Evolutionary conservation across 768 basidiomycete species (phyloP).

Genomic region (Auricularia heimuer): DNA sequence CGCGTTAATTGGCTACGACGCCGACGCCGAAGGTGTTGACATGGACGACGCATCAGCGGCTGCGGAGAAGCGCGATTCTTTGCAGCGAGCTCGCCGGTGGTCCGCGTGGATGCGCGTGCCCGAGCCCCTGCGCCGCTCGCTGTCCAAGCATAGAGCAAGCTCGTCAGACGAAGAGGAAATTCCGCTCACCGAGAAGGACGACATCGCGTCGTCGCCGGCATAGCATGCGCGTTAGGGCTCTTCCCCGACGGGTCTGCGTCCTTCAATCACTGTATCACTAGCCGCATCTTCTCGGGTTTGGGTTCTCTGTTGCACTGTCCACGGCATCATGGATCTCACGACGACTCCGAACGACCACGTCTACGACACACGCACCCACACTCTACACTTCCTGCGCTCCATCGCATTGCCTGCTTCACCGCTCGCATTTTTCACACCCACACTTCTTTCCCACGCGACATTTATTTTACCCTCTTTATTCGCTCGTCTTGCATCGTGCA

Average conservation of each 20-base stretch:
- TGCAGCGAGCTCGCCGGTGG: background rate
- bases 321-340: background rate
- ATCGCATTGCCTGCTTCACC: background rate
- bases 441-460: too few relatives aligned
- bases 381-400: background rate
- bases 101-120: background rate
- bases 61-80: constrained; percentile 12
- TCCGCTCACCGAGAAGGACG: constrained; percentile 1
- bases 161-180: background rate
- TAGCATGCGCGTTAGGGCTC: background rate
- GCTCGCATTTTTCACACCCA: too few relatives aligned
- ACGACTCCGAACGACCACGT: background rate
- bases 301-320: background rate
- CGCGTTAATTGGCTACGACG: constrained; percentile 35
- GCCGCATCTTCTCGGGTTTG: background rate
- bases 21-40: constrained; percentile 21
- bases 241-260: background rate
- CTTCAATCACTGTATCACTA: background rate
- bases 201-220: background rate
- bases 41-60: constrained; percentile 21
- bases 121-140: background rate
- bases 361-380: background rate
- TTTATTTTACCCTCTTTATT: too few relatives aligned
- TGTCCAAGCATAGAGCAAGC: background rate
- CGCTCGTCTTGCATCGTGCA: too few relatives aligned